A percentile compares a stretch with the other conserved stretches of the same genome.
These are phyloP conservation scores for Calamus simplicifolius DNA, from an alignment of 176 grass and related monocot species.

Conservation along the genomic window DNA sequence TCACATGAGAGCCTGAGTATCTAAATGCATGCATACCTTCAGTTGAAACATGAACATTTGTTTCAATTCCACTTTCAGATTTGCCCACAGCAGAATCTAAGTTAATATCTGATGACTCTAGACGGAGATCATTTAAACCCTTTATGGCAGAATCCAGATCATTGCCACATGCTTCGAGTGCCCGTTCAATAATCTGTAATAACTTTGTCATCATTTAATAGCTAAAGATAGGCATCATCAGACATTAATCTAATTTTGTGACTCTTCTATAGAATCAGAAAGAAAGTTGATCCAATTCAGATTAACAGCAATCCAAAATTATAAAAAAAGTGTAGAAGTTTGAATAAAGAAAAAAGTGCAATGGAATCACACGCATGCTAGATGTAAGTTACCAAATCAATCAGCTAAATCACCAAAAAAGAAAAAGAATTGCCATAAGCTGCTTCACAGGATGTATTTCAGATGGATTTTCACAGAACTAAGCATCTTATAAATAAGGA, in stretches of 20 bases:
- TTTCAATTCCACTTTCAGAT: constrained; percentile 1
- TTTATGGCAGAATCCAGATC: constrained; percentile 48
- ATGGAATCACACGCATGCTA: too few species aligned
- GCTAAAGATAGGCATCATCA: neutral
- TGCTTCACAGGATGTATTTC: too few species aligned
- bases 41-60: constrained; percentile 4
- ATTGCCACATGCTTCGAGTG: constrained; percentile 43
- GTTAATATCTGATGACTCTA: constrained; percentile 12
- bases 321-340: too few species aligned
- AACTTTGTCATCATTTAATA: constrained; percentile 14
- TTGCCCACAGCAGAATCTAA: constrained; percentile 8
- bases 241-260: neutral
- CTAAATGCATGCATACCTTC: neutral
- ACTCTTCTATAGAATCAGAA: neutral
- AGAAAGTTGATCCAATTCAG: neutral
- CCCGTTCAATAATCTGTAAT: constrained; percentile 38
- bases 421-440: too few species aligned
- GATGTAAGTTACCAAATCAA: too few species aligned
- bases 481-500: too few species aligned
- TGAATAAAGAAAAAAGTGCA: too few species aligned
- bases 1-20: too few species aligned
- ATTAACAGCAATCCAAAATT: too few species aligned
- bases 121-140: constrained; percentile 29
- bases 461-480: too few species aligned
- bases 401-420: too few species aligned